Evolutionary conservation across 805 yeast species (phyloP).

Genomic region (Saturnispora galanensis): DNA sequence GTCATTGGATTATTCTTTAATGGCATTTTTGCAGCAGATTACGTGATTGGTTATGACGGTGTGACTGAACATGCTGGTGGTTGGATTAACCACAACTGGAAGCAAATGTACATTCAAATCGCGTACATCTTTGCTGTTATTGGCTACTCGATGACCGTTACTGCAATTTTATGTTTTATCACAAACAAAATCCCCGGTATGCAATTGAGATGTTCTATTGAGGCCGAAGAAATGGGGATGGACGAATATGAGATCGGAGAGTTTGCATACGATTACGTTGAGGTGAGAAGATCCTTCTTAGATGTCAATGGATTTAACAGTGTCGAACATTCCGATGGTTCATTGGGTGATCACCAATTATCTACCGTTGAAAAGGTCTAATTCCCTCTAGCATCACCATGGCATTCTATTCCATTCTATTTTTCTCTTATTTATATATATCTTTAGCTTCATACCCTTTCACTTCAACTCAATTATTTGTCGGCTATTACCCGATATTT

Average conservation of each 20-base stretch:
- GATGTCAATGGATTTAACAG: conserved; percentile 24
- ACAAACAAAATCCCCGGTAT: conserved; percentile 75
- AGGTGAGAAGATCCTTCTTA: conserved; percentile 85
- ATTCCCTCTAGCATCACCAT: not conserved
- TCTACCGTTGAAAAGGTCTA: not conserved
- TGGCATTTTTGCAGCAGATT: conserved; percentile 77
- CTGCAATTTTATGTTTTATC: conserved; percentile 65
- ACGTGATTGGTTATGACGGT: conserved; percentile 88
- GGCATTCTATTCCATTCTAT: too few relatives aligned
- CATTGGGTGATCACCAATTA: not conserved
- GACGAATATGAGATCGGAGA: conserved; percentile 98
- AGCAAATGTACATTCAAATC: conserved; percentile 82
- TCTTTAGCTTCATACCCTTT: too few relatives aligned
- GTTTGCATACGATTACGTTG: conserved; percentile 97
- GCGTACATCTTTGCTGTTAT: conserved; percentile 69
- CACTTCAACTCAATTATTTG: too few relatives aligned
- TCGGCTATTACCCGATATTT: not conserved
- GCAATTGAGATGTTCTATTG: conserved; percentile 68
- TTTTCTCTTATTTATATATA: too few relatives aligned
- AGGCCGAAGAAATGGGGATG: conserved; percentile 80
- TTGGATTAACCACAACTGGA: conserved; percentile 84
- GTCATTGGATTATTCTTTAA: conserved; percentile 82
- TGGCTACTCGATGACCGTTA: conserved; percentile 69
- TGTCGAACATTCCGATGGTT: not conserved
- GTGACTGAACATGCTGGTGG: conserved; percentile 81